Evolutionary conservation across 108 stramenopile species (phyloP).

Genomic region (Thalassiosira profunda): DNA sequence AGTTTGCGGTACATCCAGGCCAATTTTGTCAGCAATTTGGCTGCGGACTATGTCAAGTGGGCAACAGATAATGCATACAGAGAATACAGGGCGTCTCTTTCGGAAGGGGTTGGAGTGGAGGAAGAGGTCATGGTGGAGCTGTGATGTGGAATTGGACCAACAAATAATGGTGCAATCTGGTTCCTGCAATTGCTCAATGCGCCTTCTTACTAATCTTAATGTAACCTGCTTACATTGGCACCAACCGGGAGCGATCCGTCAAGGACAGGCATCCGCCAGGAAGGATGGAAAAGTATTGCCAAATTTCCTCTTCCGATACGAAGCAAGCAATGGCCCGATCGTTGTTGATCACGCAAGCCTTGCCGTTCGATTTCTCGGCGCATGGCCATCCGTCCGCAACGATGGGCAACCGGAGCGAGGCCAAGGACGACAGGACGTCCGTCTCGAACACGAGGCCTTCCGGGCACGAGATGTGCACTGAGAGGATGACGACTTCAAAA

Average conservation of each 20-base stretch:
- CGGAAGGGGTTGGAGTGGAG: too few relatives aligned
- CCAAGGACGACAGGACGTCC: slow-evolving; percentile 38
- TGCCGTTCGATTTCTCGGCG: neutral
- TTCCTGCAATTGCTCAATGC: too few relatives aligned
- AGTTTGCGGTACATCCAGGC: slow-evolving; percentile 37
- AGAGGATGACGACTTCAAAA: slow-evolving; percentile 38
- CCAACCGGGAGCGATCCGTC: slow-evolving; percentile 37
- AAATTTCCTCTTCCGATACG: slow-evolving; percentile 31
- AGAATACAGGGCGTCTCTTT: slow-evolving; percentile 32
- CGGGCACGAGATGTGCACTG: slow-evolving; percentile 38
- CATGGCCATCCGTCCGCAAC: neutral
- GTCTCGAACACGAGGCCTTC: slow-evolving; percentile 28
- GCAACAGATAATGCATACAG: slow-evolving; percentile 36
- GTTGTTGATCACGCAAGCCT: neutral
- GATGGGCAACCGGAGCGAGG: slow-evolving; percentile 36
- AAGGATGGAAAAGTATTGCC: slow-evolving; percentile 41
- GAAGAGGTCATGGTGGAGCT: neutral
- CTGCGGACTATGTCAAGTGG: slow-evolving; percentile 42
- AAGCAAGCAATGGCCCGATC: slow-evolving; percentile 22
- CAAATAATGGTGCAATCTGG: too few relatives aligned
- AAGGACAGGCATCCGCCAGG: slow-evolving; percentile 47
- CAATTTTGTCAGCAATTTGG: slow-evolving; percentile 39
- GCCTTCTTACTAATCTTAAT: too few relatives aligned
- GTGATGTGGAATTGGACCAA: too few relatives aligned
- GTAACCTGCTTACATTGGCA: slow-evolving; percentile 19